A percentile compares a stretch with the other conserved stretches of the same genome.
These are phyloP conservation scores for Verticillium isaacii DNA, from an alignment of 2,329 filamentous ascomycete genomes.

Conservation along the genomic window DNA sequence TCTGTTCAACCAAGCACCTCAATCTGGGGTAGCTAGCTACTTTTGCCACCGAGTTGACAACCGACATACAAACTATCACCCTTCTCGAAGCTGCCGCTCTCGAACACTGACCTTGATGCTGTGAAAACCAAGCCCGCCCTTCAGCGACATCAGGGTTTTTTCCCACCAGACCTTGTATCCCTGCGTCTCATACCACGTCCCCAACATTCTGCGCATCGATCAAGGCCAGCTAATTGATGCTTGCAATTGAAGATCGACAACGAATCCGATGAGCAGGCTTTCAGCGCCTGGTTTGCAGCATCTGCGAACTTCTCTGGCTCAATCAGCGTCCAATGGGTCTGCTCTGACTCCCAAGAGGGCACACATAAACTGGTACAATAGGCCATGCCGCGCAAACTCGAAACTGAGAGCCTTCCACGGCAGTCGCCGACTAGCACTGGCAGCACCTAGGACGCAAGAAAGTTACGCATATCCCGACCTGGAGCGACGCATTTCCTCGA, in stretches of 20 bases:
- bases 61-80: too few species aligned
- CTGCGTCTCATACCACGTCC: too few species aligned
- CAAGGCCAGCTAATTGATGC: background rate
- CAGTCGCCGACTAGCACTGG: background rate
- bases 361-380: background rate
- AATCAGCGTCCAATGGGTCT: background rate
- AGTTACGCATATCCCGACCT: slow-evolving; percentile 27
- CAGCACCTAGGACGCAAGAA: background rate
- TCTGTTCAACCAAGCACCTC: background rate
- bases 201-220: too few species aligned
- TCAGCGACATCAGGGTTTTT: too few species aligned
- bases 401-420: background rate
- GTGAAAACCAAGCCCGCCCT: too few species aligned
- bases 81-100: too few species aligned
- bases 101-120: too few species aligned
- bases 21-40: background rate
- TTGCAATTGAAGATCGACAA: background rate
- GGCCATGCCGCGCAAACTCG: background rate
- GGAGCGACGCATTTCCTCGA: slow-evolving; percentile 61
- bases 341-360: background rate
- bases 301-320: background rate
- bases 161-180: too few species aligned
- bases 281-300: background rate
- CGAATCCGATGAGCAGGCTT: background rate
- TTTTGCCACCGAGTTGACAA: too few species aligned